These are phyloP conservation scores for Pseudogymnoascus sp. DNA, from an alignment of 2,329 filamentous ascomycete genomes.

Conservation along the genomic window DNA sequence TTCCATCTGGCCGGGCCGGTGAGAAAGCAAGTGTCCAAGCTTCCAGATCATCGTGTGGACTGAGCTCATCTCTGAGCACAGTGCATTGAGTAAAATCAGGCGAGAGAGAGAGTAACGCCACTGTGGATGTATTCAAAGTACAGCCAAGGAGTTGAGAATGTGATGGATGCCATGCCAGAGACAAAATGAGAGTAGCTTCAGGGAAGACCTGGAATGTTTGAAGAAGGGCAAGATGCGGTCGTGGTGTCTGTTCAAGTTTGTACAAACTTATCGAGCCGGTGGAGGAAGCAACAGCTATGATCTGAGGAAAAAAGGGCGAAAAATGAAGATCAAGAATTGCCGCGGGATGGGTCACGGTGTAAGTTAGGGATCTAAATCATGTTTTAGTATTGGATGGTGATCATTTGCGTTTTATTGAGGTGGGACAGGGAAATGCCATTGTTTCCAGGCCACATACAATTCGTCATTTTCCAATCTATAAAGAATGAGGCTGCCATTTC, in stretches of 20 bases:
- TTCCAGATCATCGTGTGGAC: constrained; percentile 40
- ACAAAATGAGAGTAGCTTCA: constrained; percentile 57
- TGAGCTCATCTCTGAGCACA: constrained; percentile 14
- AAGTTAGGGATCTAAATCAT: constrained; percentile 41
- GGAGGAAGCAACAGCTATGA: constrained; percentile 70
- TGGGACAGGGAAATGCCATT: constrained; percentile 1
- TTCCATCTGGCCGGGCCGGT: constrained; percentile 18
- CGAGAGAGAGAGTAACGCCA: constrained; percentile 41
- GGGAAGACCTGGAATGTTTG: constrained; percentile 41
- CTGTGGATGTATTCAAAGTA: constrained; percentile 61
- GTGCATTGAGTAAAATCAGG: constrained; percentile 7
- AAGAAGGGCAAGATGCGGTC: constrained; percentile 28
- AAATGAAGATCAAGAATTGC: constrained; percentile 85
- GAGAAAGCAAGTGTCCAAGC: constrained; percentile 66
- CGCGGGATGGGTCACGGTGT: constrained; percentile 55
- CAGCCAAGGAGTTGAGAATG: constrained; percentile 50
- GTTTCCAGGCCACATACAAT: constrained; percentile 41
- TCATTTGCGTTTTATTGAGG: background rate
- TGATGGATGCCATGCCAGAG: constrained; percentile 63
- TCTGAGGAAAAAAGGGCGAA: constrained; percentile 42
- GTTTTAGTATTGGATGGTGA: background rate
- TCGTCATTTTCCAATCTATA: constrained; percentile 45
- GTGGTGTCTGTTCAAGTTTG: constrained; percentile 30
- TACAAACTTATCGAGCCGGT: constrained; percentile 63
- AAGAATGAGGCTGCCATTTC: constrained; percentile 66